These are phyloP conservation scores for Sideroxylon spinosum DNA, from an alignment of 179 eudicot species.

Conservation along the genomic window DNA sequence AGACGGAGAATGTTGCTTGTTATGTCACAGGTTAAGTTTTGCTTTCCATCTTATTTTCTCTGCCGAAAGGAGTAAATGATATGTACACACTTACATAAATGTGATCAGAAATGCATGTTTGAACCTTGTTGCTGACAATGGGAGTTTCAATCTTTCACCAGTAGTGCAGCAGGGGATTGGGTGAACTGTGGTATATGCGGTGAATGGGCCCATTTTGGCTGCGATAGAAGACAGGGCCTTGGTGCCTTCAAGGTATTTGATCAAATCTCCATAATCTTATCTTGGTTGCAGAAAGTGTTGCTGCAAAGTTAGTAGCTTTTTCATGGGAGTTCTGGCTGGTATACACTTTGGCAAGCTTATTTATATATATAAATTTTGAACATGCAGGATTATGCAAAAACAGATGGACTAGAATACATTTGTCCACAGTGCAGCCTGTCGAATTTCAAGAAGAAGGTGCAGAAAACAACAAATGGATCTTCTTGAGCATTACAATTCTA, in stretches of 20 bases:
- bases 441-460: constrained; percentile 75
- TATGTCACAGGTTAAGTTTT: constrained; percentile 71
- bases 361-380: not conserved
- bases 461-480: constrained; percentile 67
- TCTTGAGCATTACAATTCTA: constrained; percentile 20
- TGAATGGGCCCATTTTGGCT: constrained; percentile 99
- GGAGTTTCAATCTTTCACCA: constrained; percentile 29
- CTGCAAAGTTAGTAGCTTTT: not conserved
- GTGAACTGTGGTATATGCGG: constrained; percentile 96
- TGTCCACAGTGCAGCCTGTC: constrained; percentile 95
- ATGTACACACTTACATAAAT: not conserved
- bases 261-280: not conserved
- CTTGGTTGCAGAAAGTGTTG: not conserved
- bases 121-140: no score
- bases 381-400: constrained; percentile 92
- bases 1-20: constrained; percentile 94
- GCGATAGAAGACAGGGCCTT: constrained; percentile 92
- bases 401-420: constrained; percentile 95
- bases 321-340: not conserved
- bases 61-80: not conserved
- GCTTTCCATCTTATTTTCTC: not conserved
- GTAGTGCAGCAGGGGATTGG: constrained; percentile 99
- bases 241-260: constrained; percentile 85
- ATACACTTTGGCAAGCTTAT: not conserved
- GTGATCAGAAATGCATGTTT: not conserved